A percentile compares a stretch with the other conserved stretches of the same genome.
phyloP scores from a whole-genome alignment of 192 early-diverging fungal species.

The Coemansia sp. region DNA sequence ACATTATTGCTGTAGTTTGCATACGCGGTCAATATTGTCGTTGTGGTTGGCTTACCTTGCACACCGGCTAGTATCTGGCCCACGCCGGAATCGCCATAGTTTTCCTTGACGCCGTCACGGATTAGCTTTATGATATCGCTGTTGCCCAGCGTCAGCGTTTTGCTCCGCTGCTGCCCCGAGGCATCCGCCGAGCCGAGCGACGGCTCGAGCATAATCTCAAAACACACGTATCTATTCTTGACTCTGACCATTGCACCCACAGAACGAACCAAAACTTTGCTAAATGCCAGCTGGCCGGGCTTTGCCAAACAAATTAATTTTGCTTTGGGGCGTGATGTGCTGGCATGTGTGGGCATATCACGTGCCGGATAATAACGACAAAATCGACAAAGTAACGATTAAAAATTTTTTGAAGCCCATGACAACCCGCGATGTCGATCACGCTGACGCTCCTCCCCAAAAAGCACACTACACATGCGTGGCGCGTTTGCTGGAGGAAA shows the following conservation, averaged over 20 bases:
- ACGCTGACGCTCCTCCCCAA: neutral
- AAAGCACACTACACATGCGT: neutral
- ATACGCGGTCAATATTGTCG: too few relatives aligned
- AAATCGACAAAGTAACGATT: too few relatives aligned
- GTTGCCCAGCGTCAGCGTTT: neutral
- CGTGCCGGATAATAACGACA: neutral
- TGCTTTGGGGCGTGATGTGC: neutral
- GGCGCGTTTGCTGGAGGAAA: neutral
- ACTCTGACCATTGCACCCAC: slow-evolving; percentile 38
- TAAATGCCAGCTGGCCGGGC: neutral
- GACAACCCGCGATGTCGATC: neutral
- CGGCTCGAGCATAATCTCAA: slow-evolving; percentile 23
- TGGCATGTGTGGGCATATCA: slow-evolving; percentile 6
- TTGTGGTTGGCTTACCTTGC: slow-evolving; percentile 29
- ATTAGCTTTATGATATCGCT: slow-evolving; percentile 18
- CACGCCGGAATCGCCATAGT: slow-evolving; percentile 42
- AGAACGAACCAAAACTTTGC: neutral
- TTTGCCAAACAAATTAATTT: neutral
- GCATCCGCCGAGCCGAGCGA: too few relatives aligned
- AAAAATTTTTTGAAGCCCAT: too few relatives aligned
- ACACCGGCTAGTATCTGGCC: slow-evolving; percentile 25
- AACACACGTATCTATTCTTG: slow-evolving; percentile 49
- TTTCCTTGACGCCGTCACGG: slow-evolving; percentile 30
- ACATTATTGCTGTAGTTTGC: too few relatives aligned
- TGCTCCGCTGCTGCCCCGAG: neutral